phyloP scores from a whole-genome alignment of 352 stramenopile genomes.

The Globisporangium barbulae region DNA sequence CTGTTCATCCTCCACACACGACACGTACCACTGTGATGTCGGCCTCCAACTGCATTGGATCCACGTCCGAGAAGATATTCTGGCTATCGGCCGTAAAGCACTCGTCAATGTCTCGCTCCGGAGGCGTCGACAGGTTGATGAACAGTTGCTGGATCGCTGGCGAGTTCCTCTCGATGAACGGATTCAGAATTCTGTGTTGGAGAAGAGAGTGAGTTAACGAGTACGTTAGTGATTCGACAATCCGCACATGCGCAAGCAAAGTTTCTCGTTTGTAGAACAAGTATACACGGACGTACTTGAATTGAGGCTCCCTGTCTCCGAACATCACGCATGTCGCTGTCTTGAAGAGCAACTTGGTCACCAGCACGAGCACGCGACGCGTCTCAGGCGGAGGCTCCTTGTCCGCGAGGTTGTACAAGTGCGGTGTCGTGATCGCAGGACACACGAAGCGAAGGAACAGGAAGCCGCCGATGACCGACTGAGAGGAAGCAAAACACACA shows the following conservation, averaged over 20 bases:
- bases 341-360: constrained; percentile 90
- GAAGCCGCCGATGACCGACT: constrained; percentile 86
- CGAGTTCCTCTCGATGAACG: constrained; percentile 85
- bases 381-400: constrained; percentile 66
- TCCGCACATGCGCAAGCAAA: neutral
- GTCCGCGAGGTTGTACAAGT: constrained; percentile 78
- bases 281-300: constrained; percentile 43
- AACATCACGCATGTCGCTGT: constrained; percentile 85
- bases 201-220: neutral
- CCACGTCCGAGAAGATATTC: constrained; percentile 67
- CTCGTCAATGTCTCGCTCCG: constrained; percentile 63
- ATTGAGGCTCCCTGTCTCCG: constrained; percentile 75
- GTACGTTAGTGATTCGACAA: neutral
- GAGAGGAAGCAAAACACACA: neutral
- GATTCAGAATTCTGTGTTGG: constrained; percentile 66
- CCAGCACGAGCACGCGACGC: constrained; percentile 77
- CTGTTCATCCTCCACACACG: neutral
- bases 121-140: constrained; percentile 58
- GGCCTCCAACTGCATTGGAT: constrained; percentile 45
- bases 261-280: neutral
- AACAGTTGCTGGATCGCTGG: constrained; percentile 77
- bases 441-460: constrained; percentile 88
- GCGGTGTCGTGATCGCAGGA: constrained; percentile 83
- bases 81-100: constrained; percentile 72
- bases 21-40: constrained; percentile 48